These are phyloP conservation scores for Didymella lethalis DNA, from an alignment of 2,329 filamentous ascomycete species.

Conservation along the genomic window DNA sequence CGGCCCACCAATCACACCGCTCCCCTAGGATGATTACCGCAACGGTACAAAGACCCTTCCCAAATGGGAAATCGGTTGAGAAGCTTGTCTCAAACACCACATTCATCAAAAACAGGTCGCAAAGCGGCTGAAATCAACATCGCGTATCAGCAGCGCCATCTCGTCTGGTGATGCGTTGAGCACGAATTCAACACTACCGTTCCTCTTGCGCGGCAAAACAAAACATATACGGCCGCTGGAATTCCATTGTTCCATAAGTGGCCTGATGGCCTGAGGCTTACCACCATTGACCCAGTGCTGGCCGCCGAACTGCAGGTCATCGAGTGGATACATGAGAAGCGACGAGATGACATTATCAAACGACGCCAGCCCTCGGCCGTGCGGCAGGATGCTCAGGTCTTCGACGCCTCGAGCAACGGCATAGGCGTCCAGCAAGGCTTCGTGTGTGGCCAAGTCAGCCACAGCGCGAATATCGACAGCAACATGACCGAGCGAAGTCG, in stretches of 20 bases:
- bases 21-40: too few relatives aligned
- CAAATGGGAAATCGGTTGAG: too few relatives aligned
- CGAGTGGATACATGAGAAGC: background rate
- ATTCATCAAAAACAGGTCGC: conserved; percentile 1
- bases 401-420: background rate
- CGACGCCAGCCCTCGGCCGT: background rate
- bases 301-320: background rate
- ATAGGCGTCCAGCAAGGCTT: conserved; percentile 1
- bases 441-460: background rate
- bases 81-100: too few relatives aligned
- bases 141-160: background rate
- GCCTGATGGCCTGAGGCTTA: background rate
- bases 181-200: background rate
- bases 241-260: background rate
- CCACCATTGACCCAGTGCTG: background rate
- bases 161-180: background rate
- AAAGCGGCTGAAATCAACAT: conserved; percentile 1
- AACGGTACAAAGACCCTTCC: too few relatives aligned
- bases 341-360: background rate
- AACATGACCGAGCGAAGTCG: background rate
- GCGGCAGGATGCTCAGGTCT: background rate
- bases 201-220: background rate
- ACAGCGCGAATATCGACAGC: background rate
- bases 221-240: background rate
- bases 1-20: too few relatives aligned